phyloP scores from a whole-genome alignment of 345 rosid genomes.

The Camelina hispida region DNA sequence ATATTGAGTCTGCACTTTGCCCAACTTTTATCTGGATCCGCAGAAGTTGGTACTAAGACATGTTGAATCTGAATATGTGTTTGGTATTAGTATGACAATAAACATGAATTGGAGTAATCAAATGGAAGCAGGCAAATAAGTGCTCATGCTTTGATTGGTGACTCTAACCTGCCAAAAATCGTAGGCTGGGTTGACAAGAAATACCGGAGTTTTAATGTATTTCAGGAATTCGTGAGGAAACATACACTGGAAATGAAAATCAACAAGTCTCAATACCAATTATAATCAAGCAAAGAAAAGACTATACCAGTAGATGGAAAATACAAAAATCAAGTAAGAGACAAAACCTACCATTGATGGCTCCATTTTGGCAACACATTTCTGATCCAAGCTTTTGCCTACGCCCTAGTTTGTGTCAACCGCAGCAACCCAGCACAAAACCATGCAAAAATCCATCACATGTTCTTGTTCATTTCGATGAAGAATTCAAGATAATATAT shows the following conservation, averaged over 20 bases:
- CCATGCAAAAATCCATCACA: conserved; percentile 14
- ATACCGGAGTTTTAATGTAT: conserved; percentile 66
- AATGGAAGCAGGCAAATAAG: neutral
- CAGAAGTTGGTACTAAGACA: conserved; percentile 65
- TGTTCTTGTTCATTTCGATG: conserved; percentile 4
- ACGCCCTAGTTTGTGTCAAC: conserved; percentile 58
- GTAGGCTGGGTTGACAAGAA: conserved; percentile 83
- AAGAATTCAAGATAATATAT: conserved; percentile 13
- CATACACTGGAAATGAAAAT: conserved; percentile 58
- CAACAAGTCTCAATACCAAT: conserved; percentile 5
- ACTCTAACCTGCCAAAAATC: conserved; percentile 92
- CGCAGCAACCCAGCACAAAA: neutral
- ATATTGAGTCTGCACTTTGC: conserved; percentile 66
- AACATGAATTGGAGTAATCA: conserved; percentile 26
- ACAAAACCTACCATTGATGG: conserved; percentile 50
- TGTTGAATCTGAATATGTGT: conserved; percentile 60
- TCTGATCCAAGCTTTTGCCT: conserved; percentile 56
- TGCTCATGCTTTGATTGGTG: neutral
- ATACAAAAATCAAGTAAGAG: conserved; percentile 9
- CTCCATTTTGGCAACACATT: conserved; percentile 56
- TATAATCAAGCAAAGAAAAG: conserved; percentile 1
- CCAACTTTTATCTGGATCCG: conserved; percentile 68
- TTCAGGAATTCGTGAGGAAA: conserved; percentile 71
- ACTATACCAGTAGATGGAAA: neutral
- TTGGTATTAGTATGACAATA: conserved; percentile 32